Base-by-base conservation (phyloP, 169 alveolate genomes). In the Plasmodium vivax region DNA sequence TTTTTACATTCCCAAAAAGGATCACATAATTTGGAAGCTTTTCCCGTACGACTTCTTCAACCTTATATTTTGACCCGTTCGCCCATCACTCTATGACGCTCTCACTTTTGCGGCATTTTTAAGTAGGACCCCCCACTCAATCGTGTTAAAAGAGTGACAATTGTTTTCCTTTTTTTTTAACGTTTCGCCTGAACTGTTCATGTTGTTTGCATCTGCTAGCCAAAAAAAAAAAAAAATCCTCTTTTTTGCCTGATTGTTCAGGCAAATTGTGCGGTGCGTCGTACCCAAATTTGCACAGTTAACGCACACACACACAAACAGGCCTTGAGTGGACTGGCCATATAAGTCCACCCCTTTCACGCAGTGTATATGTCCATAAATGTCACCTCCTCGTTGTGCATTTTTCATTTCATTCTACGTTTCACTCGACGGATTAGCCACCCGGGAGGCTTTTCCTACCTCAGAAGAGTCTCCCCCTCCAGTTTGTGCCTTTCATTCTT, bases 1-100 rank as follows among this genome's bases (percentile, higher is more conserved):
- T 92, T 92, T 92, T 30, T 92, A 92, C 58, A 92, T 92, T 51
- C 95, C 95, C 9, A 92, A 92, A 92, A 92, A 92, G 84, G 84
- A 92, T 45, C 95, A 92, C 30, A 92, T 92, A 23, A 30, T 92
- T 36, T 93, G 95, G 94, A 93, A 87, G 75, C 82, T 93, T 10
- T 93, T 93, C 58, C 94, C 94, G 36, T 93, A 93, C 51, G 94
- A 87, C 45, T 93, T 93, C 58, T 93, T 77, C 47, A 85, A 79
- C 83, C 88, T 85, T 23, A 54, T 93, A 90, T 95, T 93, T 95
- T 83, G 79, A 85, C 77, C 12, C 7, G 12, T 83, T 32, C 14
- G 19, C 56, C 62, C 38, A 6, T 51, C 34, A 27, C n/a, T 30
- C 4, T 34, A 58, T 83, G 45, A 27, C 27, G 30, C 27, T 32